phyloP scores from a whole-genome alignment of 1,139 yeast genomes.

The Debaryomyces udenii region DNA sequence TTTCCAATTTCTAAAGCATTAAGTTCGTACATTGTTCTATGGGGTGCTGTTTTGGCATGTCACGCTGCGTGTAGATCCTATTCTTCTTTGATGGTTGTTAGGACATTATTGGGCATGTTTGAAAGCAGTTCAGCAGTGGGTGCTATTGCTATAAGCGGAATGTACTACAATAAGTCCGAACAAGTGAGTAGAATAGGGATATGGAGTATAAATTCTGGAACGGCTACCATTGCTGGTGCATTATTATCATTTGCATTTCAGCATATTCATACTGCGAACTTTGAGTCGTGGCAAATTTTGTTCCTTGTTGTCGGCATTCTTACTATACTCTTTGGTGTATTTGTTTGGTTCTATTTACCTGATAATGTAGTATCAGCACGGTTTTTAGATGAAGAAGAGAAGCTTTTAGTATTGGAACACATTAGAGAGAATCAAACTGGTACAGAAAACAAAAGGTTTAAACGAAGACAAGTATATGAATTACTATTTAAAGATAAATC shows the following conservation, averaged over 20 bases:
- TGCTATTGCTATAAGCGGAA: slow-evolving; percentile 41
- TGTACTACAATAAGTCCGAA: slow-evolving; percentile 45
- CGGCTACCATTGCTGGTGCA: slow-evolving; percentile 45
- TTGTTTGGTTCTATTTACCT: slow-evolving; percentile 32
- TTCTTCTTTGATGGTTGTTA: slow-evolving; percentile 33
- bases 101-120: slow-evolving; percentile 33
- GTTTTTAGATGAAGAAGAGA: slow-evolving; percentile 33
- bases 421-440: slow-evolving; percentile 33
- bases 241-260: slow-evolving; percentile 45
- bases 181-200: slow-evolving; percentile 39
- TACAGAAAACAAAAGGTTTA: slow-evolving; percentile 20
- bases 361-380: slow-evolving; percentile 34
- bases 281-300: slow-evolving; percentile 44
- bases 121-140: slow-evolving; percentile 52
- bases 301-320: slow-evolving; percentile 41
- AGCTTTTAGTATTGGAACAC: slow-evolving; percentile 30
- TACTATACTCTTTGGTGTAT: slow-evolving; percentile 35
- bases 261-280: slow-evolving; percentile 29
- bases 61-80: slow-evolving; percentile 30
- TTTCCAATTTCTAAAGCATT: slow-evolving; percentile 32
- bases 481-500: slow-evolving; percentile 35
- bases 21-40: slow-evolving; percentile 27
- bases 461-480: slow-evolving; percentile 32
- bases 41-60: slow-evolving; percentile 35
- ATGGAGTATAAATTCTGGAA: slow-evolving; percentile 45